Percentiles rank a stretch among this genome's conserved stretches.
phyloP scores from a whole-genome alignment of 345 rosid genomes.

The Noccaea bulbosa region DNA sequence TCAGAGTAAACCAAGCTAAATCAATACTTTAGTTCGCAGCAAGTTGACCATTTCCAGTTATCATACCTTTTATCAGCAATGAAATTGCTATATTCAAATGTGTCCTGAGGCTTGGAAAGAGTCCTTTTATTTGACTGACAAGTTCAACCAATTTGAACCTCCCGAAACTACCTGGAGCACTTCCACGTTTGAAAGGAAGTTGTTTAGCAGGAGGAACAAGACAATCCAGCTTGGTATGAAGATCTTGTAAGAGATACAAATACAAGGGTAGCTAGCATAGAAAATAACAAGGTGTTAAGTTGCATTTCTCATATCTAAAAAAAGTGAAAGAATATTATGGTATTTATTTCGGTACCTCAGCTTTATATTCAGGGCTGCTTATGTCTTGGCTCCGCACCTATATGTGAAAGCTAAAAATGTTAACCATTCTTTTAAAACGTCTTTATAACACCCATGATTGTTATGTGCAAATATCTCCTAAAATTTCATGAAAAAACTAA shows the following conservation, averaged over 20 bases:
- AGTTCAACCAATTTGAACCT: conserved; percentile 53
- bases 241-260: conserved; percentile 72
- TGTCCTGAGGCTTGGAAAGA: conserved; percentile 59
- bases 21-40: conserved; percentile 24
- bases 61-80: conserved; percentile 64
- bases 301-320: conserved; percentile 11
- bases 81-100: conserved; percentile 59
- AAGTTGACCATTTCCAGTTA: conserved; percentile 25
- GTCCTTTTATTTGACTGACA: conserved; percentile 49
- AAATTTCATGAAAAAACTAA: not conserved
- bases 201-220: conserved; percentile 53
- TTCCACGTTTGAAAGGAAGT: conserved; percentile 48
- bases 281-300: conserved; percentile 33
- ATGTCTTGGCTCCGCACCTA: conserved; percentile 57
- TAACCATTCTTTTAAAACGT: not conserved
- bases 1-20: conserved; percentile 30
- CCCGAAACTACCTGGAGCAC: conserved; percentile 45
- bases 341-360: conserved; percentile 62
- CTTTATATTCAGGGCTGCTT: conserved; percentile 65
- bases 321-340: conserved; percentile 6
- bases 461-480: not conserved
- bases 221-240: conserved; percentile 69
- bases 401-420: conserved; percentile 17
- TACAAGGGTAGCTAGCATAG: conserved; percentile 66
- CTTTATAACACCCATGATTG: conserved; percentile 2